Evolutionary conservation across 2,329 filamentous ascomycete species (phyloP).

Genomic region (Herpomyces periplanetae): DNA sequence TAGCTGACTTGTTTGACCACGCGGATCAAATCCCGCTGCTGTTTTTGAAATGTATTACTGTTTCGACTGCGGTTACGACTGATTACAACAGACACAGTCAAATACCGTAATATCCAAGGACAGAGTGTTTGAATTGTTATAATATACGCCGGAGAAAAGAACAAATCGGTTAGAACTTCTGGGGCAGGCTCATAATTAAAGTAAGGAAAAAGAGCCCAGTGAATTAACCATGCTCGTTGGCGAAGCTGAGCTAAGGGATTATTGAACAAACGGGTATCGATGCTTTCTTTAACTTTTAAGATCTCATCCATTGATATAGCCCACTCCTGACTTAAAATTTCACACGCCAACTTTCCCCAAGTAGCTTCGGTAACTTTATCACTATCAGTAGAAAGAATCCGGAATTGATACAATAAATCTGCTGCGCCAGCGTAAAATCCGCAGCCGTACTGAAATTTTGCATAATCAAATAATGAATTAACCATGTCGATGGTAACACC

Average conservation of each 20-base stretch:
- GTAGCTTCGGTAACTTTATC: conserved; percentile 84
- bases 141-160: conserved; percentile 90
- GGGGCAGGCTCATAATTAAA: conserved; percentile 85
- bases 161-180: conserved; percentile 65
- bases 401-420: conserved; percentile 85
- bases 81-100: conserved; percentile 73
- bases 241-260: conserved; percentile 80
- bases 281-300: conserved; percentile 54
- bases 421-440: conserved; percentile 65
- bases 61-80: conserved; percentile 20
- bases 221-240: conserved; percentile 82
- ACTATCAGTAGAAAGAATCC: conserved; percentile 86
- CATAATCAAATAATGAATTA: conserved; percentile 71
- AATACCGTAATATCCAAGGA: conserved; percentile 81
- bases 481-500: conserved; percentile 83
- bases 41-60: conserved; percentile 63
- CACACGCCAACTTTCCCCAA: conserved; percentile 86
- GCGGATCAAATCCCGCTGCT: conserved; percentile 81
- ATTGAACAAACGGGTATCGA: conserved; percentile 79
- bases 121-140: conserved; percentile 96
- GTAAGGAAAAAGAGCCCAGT: conserved; percentile 95
- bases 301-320: conserved; percentile 67
- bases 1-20: conserved; percentile 90
- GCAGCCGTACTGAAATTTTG: conserved; percentile 89
- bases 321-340: conserved; percentile 85